phyloP scores from a whole-genome alignment of 2,329 filamentous ascomycete species.

The Xylariaceae sp. region DNA sequence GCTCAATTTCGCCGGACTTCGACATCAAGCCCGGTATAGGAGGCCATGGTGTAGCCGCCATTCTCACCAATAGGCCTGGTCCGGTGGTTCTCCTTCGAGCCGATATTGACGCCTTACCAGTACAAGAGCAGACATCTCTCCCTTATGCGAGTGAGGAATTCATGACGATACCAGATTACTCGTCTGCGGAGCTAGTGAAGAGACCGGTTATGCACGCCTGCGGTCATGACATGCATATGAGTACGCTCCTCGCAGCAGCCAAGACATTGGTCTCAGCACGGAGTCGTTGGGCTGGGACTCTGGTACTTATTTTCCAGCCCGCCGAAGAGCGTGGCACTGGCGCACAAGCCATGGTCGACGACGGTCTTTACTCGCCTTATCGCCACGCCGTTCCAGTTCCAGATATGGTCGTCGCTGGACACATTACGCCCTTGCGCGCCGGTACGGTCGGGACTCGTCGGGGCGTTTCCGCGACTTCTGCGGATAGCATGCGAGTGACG shows the following conservation, averaged over 20 bases:
- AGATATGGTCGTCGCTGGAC: conserved; percentile 37
- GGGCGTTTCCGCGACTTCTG: conserved; percentile 26
- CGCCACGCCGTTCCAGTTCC: conserved; percentile 29
- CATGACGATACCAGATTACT: conserved; percentile 20
- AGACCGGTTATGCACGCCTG: conserved; percentile 67
- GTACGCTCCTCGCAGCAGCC: conserved; percentile 54
- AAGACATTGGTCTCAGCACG: conserved; percentile 44
- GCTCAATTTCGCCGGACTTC: conserved; percentile 10
- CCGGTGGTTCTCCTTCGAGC: conserved; percentile 44
- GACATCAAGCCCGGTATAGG: conserved; percentile 21
- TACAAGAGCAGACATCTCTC: conserved; percentile 46
- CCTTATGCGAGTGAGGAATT: conserved; percentile 42
- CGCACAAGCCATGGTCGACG: conserved; percentile 44
- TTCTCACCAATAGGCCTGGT: conserved; percentile 22
- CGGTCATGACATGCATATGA: conserved; percentile 66
- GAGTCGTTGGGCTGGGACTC: conserved; percentile 58
- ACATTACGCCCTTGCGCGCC: conserved; percentile 31
- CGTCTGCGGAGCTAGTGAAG: conserved; percentile 39
- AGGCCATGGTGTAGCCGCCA: conserved; percentile 24
- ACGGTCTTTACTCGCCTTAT: conserved; percentile 31
- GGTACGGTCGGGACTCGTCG: conserved; percentile 30
- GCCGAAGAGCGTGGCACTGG: conserved; percentile 63
- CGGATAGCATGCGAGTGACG: conserved; percentile 30
- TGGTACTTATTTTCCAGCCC: conserved; percentile 66
- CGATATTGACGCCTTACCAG: conserved; percentile 49